Evolutionary conservation across 306 rosid species (phyloP), one percentile per base, ranked within the genome.

Genomic region (Lathyrus tuberosus): DNA sequence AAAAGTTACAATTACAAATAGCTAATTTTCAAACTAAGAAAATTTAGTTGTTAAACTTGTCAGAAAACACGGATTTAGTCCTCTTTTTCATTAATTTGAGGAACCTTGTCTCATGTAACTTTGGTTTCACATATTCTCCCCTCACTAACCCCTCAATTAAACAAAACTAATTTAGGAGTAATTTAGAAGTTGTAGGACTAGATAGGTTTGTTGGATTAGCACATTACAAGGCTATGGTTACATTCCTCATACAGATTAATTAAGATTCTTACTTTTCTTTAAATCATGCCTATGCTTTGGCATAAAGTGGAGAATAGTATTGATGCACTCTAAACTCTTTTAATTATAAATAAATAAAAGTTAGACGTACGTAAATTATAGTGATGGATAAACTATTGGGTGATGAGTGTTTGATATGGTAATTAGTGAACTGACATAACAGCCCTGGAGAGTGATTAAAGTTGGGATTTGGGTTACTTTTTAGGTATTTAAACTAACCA

Each of bases 41-140:
- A 64, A n/a, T 20, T 77, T 56, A 78, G 20, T 70, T 70, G 81
- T 31, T 48, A 7, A 28, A 43, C 56, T 42, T 8, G 70, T 64
- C 86, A 73, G 74, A 75, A 83, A 80, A 79, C 82, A 72, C 66
- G 80, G 88, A 13, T 53, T 71, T 41, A 54, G 84, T 77, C 53
- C n/a, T 41, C 70, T 13, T 73, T 67, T 10, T 74, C 62, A 63
- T 40, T 58, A 37, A 80, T 56, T 22, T 24, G 20, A 11, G 81
- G 71, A 24, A 17, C 3, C 15, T 11, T 76, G 71, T 80, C 77
- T 6, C 65, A 47, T 10, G 15, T 56, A 57, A 46, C 44, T 46
- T 46, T 3, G 6, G 8, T 49, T 46, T 9, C 7, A 18, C 22
- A 11, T 65, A 62, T 3, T 48, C 41, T 16, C 14, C 17, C 52